Evolutionary conservation across 2,329 filamentous ascomycete species (phyloP), one percentile per base, ranked within the genome.

Genomic region (Colletotrichum siamense): DNA sequence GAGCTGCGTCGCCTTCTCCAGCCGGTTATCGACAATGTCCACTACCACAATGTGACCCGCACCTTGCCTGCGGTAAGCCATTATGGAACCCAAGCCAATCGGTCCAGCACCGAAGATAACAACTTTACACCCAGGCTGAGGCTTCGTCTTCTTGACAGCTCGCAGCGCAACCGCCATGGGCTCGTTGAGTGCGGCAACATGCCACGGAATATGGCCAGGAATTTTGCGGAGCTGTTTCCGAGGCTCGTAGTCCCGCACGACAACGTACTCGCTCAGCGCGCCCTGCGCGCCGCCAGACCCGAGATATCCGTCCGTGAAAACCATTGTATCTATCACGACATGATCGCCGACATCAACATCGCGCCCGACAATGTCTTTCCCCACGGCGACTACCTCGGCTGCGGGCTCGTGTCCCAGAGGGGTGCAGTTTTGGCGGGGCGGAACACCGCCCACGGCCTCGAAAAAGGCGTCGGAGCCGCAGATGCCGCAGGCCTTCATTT

Each of bases 161-260:
- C 67, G 70, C 4, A 72, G 52, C 3, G 70, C 70, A 18, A 72
- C 70, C 5, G 70, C 70, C 70, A 72, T 72, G 2, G 70, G 70
- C 36, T 72, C 70, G 2, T 72, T 72, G 3, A 72, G 70, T 34
- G 70, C 70, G 5, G 70, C 70, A 16, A 72, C 52, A 5, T 72
- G 62, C 63, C 70, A 72, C 2, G 63, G 63, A 0, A 72, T 26
- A 0, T 61, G 63, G 3, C 28, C n/a, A 5, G 70, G 63, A 5
- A 72, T 61, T 28, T 68, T 67, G 18, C 26, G 59, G 0, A 68
- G 26, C 16, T 72, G 70, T 49, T 67, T 72, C 26, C 63, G 63
- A 2, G 70, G 63, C n/a, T 61, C 34, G 34, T 72, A 72, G 34
- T 72, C 49, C 9, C 55, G 12, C 3, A 68, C 64, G 34, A 68